These are phyloP conservation scores for Gracilariopsis chorda DNA, from an alignment of 23 red algal species.

Conservation along the genomic window DNA sequence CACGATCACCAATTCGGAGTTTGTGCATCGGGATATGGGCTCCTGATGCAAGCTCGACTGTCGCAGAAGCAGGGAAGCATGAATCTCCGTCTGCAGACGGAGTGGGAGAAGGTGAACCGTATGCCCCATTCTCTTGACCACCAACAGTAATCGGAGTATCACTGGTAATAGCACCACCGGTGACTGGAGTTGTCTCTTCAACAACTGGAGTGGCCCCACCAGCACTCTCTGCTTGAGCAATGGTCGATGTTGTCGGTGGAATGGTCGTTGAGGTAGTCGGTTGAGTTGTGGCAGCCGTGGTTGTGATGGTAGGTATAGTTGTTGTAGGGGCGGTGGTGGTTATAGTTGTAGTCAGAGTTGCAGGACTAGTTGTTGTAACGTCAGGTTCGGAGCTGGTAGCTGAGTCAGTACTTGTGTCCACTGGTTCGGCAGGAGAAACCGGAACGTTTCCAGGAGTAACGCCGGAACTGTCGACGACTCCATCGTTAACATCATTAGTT, in stretches of 20 bases:
- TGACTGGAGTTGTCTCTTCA: not conserved
- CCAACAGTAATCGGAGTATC: not conserved
- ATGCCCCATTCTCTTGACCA: conserved; percentile 29
- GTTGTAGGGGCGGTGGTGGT: not conserved
- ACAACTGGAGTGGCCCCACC: not conserved
- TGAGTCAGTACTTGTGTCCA: not conserved
- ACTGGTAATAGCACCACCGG: not conserved
- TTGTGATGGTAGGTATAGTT: not conserved
- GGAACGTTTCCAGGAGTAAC: not conserved
- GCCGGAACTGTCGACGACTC: not conserved
- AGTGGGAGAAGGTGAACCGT: not conserved
- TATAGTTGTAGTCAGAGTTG: not conserved
- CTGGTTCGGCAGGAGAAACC: not conserved
- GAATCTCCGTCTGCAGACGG: not conserved
- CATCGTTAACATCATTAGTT: not conserved
- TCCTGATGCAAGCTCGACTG: conserved; percentile 57
- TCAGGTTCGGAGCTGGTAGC: not conserved
- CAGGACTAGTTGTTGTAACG: not conserved
- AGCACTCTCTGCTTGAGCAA: not conserved
- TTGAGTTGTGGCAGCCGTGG: not conserved
- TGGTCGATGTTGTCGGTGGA: not conserved
- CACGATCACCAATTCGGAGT: conserved; percentile 56
- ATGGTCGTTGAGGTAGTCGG: not conserved
- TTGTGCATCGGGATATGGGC: conserved; percentile 29
- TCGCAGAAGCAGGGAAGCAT: conserved; percentile 60